phyloP scores from a whole-genome alignment of 2,329 filamentous ascomycete species.

The Arthrobotrys megalospora region DNA sequence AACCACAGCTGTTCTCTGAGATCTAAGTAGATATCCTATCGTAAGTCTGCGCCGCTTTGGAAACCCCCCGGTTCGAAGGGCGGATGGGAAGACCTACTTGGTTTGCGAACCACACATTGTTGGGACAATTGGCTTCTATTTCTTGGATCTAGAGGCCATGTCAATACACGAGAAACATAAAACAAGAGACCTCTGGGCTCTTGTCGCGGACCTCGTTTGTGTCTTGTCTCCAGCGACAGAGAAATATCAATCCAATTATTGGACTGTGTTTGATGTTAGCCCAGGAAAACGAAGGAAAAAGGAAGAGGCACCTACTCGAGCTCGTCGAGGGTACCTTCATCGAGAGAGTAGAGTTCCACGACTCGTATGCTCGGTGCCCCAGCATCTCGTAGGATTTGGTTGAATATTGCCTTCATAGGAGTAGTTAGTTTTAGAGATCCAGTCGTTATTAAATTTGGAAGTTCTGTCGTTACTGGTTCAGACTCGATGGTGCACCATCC shows the following conservation, averaged over 20 bases:
- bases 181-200: not conserved
- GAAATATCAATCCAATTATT: conserved; percentile 88
- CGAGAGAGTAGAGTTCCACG: conserved; percentile 82
- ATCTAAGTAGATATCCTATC: conserved; percentile 72
- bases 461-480: conserved; percentile 56
- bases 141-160: conserved; percentile 66
- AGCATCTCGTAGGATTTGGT: conserved; percentile 83
- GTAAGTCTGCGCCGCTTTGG: conserved; percentile 23
- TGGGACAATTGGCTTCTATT: conserved; percentile 72
- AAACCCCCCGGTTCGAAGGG: not conserved
- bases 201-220: conserved; percentile 67
- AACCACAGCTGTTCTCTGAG: conserved; percentile 87
- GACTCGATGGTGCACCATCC: conserved; percentile 64
- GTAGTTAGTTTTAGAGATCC: not conserved
- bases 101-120: conserved; percentile 91
- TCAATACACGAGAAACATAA: not conserved
- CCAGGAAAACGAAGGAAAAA: not conserved
- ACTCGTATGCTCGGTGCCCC: conserved; percentile 81
- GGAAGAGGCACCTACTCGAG: conserved; percentile 72
- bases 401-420: conserved; percentile 81
- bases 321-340: conserved; percentile 75
- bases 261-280: conserved; percentile 70
- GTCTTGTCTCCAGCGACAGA: conserved; percentile 79
- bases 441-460: not conserved
- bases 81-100: conserved; percentile 73